Base-by-base conservation (phyloP, 306 rosid genomes). In the Cucurbita moschata region DNA sequence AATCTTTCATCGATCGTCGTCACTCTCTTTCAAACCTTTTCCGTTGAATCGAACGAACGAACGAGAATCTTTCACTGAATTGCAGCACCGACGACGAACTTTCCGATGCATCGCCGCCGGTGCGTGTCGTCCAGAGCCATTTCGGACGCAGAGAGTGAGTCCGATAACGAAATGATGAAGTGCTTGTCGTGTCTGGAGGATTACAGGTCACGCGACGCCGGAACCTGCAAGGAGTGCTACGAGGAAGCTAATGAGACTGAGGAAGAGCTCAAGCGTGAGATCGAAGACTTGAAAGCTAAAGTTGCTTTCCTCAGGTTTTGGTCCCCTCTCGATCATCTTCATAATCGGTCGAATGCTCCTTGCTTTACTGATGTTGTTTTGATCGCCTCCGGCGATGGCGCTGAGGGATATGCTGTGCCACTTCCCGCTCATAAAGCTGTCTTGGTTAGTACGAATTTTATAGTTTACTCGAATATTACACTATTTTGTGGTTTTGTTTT, bases 201-300 rank as follows among this genome's bases (percentile, higher is more conserved):
- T 21, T 86, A 80, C 78, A 74, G 74, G 37, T 43, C 78, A 1
- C 70, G 53, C 5, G 80, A 77, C 18, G 87, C 83, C 15, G 98
- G 92, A 66, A 94, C 96, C 30, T 89, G 98, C 87, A 86, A 74
- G 74, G 90, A 80, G 81, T 94, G 97, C 80, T 90, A 88, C 81
- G 89, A 82, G 42, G 96, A 90, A 79, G 96, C 92, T 70, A 87
- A 88, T 80, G 97, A 88, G 57, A 86, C 83, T 3, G 82, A 88
- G 81, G 90, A 93, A 26, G 96, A 87, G 77, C 88, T 86, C 74
- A 89, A 87, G 81, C 82, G 81, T 6, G 83, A 94, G 87, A 94
- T 94, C 90, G 86, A 87, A 6, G 90, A 87, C 4, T 83, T 94
- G 74, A 87, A 77, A 63, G 75, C 96, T 26, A 89, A 86, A 73